These are phyloP conservation scores for Pochonia chlamydosporia DNA, from an alignment of 2,329 filamentous ascomycete species.

Conservation along the genomic window DNA sequence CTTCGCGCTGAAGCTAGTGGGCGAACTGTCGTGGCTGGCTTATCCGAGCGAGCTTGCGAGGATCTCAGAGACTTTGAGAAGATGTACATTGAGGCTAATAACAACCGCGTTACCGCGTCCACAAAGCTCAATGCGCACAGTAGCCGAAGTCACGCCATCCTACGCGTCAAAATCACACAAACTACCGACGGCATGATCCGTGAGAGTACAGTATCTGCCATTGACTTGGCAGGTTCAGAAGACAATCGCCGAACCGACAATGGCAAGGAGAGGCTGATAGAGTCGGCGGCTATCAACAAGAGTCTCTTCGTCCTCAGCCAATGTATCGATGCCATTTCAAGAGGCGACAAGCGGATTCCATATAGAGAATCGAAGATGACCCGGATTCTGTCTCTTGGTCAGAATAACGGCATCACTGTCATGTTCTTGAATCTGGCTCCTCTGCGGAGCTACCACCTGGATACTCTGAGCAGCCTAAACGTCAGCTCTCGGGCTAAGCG, in stretches of 20 bases:
- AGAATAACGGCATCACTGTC: slow-evolving; percentile 90
- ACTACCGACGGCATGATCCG: slow-evolving; percentile 60
- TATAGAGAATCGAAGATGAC: slow-evolving; percentile 98
- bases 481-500: slow-evolving; percentile 94
- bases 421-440: slow-evolving; percentile 96
- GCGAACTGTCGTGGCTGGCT: slow-evolving; percentile 79
- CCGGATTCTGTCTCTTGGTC: slow-evolving; percentile 81
- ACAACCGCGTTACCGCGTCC: slow-evolving; percentile 80
- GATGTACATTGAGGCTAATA: slow-evolving; percentile 87
- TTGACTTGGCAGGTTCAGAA: slow-evolving; percentile 91
- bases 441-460: slow-evolving; percentile 85
- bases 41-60: slow-evolving; percentile 76
- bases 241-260: slow-evolving; percentile 94
- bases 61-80: slow-evolving; percentile 86
- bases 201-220: slow-evolving; percentile 84
- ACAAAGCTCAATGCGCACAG: slow-evolving; percentile 93
- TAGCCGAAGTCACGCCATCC: slow-evolving; percentile 81
- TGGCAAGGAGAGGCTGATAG: slow-evolving; percentile 84
- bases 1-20: slow-evolving; percentile 81
- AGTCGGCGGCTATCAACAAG: slow-evolving; percentile 97
- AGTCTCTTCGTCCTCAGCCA: slow-evolving; percentile 90
- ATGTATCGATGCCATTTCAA: slow-evolving; percentile 89
- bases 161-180: slow-evolving; percentile 84
- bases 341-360: slow-evolving; percentile 70
- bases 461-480: slow-evolving; percentile 89